A percentile compares a stretch with the other conserved stretches of the same genome.
Conservation (phyloP, 1,139 yeast species). For the Yamadazyma atlantica region DNA sequence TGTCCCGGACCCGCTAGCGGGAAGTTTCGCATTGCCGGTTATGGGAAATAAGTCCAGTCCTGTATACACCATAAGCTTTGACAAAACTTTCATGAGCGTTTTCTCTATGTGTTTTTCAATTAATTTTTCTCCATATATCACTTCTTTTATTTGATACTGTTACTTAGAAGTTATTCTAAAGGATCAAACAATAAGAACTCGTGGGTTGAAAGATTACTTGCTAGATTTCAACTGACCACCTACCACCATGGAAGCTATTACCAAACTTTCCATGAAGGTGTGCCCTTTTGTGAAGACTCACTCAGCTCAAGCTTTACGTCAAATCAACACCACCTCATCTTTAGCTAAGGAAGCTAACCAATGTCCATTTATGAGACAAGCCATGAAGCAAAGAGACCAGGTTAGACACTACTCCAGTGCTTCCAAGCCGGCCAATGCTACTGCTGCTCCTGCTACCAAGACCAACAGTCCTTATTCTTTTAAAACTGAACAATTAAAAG, state of each 20-base stretch:
- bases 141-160: too few relatives aligned
- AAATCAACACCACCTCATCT: slow-evolving; percentile 42
- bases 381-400: slow-evolving; percentile 45
- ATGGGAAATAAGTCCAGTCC: background rate
- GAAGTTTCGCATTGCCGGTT: background rate
- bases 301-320: slow-evolving; percentile 60
- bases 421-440: slow-evolving; percentile 51
- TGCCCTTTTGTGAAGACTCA: slow-evolving; percentile 85
- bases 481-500: slow-evolving; percentile 27
- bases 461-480: slow-evolving; percentile 32
- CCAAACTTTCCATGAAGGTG: slow-evolving; percentile 72
- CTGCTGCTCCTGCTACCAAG: slow-evolving; percentile 43
- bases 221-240: background rate
- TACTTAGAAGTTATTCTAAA: too few relatives aligned
- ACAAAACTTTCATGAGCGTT: background rate
- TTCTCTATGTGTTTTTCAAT: background rate
- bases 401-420: slow-evolving; percentile 56
- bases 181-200: too few relatives aligned
- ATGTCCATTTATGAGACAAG: slow-evolving; percentile 90
- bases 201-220: too few relatives aligned
- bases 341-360: slow-evolving; percentile 64
- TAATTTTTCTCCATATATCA: background rate
- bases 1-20: background rate
- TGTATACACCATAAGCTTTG: background rate
- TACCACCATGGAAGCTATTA: slow-evolving; percentile 70